Conservation (phyloP, 176 grass and related monocot genomes). For the Alloteropsis semialata region DNA sequence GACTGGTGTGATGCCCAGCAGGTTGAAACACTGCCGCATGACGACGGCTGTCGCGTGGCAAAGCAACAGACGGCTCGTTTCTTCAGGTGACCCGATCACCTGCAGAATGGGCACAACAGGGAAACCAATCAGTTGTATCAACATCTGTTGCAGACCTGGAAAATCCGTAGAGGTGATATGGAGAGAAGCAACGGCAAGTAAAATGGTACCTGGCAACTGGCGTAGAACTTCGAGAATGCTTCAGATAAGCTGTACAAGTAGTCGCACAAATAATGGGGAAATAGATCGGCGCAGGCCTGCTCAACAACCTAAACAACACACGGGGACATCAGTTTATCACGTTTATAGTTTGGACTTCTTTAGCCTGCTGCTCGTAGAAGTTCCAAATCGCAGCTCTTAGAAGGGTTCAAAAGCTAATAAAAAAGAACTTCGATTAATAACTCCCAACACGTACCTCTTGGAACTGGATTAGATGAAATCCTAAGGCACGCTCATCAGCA, state of each 20-base stretch:
- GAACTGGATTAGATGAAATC: constrained; percentile 57
- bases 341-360: background rate
- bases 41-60: constrained; percentile 52
- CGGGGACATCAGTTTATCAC: too few relatives aligned
- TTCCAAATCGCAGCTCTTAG: background rate
- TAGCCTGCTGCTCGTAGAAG: background rate
- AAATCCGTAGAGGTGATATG: background rate
- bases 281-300: constrained; percentile 41
- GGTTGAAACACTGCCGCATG: constrained; percentile 51
- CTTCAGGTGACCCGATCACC: constrained; percentile 51
- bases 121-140: background rate
- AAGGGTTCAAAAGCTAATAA: background rate
- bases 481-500: constrained; percentile 53
- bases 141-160: background rate
- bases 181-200: background rate
- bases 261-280: constrained; percentile 61
- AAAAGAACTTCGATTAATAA: background rate
- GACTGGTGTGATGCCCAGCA: constrained; percentile 56
- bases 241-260: constrained; percentile 66
- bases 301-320: constrained; percentile 48
- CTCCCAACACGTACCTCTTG: constrained; percentile 33
- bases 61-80: constrained; percentile 51
- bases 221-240: constrained; percentile 55
- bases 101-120: background rate
- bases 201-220: constrained; percentile 32